phyloP scores from a whole-genome alignment of 257 asterid species.

The Sherardia arvensis region DNA sequence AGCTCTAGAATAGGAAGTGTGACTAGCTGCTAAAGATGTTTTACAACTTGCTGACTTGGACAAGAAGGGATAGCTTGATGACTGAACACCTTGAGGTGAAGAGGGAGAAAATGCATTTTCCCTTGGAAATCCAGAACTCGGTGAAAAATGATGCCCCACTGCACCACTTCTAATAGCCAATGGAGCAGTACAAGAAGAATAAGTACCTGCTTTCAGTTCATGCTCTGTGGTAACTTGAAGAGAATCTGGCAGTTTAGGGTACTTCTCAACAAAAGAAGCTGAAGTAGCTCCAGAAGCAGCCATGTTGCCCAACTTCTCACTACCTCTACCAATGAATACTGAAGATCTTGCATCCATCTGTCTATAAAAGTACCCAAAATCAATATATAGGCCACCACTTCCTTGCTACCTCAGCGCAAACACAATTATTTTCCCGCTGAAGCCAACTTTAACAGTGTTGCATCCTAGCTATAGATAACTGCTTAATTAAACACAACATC shows the following conservation, averaged over 20 bases:
- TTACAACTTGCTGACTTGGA: slow-evolving; percentile 25
- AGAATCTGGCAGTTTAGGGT: slow-evolving; percentile 48
- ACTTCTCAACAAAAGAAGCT: slow-evolving; percentile 28
- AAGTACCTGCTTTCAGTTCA: slow-evolving; percentile 25
- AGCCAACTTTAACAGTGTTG: not conserved
- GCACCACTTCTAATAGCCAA: slow-evolving; percentile 26
- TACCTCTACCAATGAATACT: slow-evolving; percentile 41
- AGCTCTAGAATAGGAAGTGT: slow-evolving; percentile 20
- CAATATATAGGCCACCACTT: not conserved
- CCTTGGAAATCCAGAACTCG: slow-evolving; percentile 27
- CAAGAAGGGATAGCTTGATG: slow-evolving; percentile 24
- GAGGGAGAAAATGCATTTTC: slow-evolving; percentile 22
- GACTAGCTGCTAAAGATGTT: slow-evolving; percentile 20
- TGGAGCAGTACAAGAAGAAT: slow-evolving; percentile 25
- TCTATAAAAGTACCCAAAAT: slow-evolving; percentile 23
- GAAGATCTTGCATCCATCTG: slow-evolving; percentile 41
- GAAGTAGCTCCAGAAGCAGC: slow-evolving; percentile 44
- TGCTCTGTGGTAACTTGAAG: slow-evolving; percentile 32
- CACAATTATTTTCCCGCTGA: not conserved
- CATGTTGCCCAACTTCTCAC: slow-evolving; percentile 27
- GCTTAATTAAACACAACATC: not conserved
- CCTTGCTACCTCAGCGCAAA: not conserved
- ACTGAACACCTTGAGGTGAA: slow-evolving; percentile 23
- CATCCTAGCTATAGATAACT: not conserved
- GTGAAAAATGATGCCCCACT: slow-evolving; percentile 36